These are phyloP conservation scores for Cordyceps sp. DNA, from an alignment of 2,329 filamentous ascomycete genomes.

Conservation along the genomic window DNA sequence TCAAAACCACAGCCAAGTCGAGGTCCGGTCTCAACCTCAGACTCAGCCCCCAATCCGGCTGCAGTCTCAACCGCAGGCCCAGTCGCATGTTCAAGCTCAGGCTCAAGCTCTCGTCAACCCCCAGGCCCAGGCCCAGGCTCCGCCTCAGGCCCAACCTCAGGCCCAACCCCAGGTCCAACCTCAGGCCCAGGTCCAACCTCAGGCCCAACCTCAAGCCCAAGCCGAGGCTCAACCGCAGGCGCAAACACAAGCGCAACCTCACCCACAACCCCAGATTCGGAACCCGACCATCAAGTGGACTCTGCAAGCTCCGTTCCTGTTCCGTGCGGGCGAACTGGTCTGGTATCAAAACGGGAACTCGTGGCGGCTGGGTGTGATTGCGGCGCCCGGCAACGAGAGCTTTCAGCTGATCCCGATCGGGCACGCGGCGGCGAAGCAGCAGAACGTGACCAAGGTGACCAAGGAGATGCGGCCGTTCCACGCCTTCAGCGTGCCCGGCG, in stretches of 20 bases:
- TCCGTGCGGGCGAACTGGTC: constrained; percentile 30
- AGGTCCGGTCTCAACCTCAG: no score
- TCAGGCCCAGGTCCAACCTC: constrained; percentile 5
- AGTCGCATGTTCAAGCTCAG: no score
- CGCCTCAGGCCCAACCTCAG: no score
- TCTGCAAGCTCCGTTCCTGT: constrained; percentile 19
- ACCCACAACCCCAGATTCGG: constrained; percentile 7
- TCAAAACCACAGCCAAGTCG: no score
- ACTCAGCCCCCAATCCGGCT: no score
- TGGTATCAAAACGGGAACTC: constrained; percentile 30
- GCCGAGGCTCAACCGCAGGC: neutral
- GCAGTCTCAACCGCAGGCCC: no score
- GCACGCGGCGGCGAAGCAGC: constrained; percentile 19
- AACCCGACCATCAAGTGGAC: constrained; percentile 13
- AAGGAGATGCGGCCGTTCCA: constrained; percentile 31
- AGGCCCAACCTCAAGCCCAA: constrained; percentile 4
- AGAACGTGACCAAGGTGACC: constrained; percentile 20
- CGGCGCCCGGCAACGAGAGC: constrained; percentile 12
- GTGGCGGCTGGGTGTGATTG: constrained; percentile 31
- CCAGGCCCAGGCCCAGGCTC: no score
- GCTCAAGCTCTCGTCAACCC: no score
- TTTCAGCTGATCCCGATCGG: constrained; percentile 24
- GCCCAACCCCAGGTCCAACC: neutral
- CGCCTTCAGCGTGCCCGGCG: constrained; percentile 31
- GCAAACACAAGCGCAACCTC: no score